Conservation (phyloP, 1,139 yeast species). For the Diutina pseudorugosa region DNA sequence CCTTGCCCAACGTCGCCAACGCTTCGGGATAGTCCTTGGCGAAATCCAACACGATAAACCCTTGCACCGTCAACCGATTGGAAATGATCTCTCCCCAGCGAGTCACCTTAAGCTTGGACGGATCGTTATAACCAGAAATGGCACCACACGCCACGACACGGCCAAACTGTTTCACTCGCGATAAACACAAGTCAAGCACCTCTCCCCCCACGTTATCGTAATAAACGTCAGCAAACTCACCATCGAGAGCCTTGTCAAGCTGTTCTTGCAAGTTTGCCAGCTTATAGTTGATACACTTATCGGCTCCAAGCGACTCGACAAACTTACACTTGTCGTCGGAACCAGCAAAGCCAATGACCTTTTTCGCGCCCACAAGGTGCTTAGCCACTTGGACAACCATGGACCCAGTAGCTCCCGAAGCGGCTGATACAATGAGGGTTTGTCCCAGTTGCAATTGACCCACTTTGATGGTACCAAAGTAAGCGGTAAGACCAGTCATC, state of each 20-base stretch:
- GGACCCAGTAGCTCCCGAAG: conserved; percentile 62
- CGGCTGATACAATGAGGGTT: conserved; percentile 46
- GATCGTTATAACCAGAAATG: conserved; percentile 45
- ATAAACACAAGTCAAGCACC: conserved; percentile 35
- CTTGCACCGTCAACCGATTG: conserved; percentile 35
- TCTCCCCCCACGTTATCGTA: conserved; percentile 59
- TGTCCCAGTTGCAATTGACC: conserved; percentile 24
- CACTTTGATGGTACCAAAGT: conserved; percentile 37
- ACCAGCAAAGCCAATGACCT: conserved; percentile 57
- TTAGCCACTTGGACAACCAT: conserved; percentile 48
- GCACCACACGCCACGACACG: conserved; percentile 50
- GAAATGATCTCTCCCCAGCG: conserved; percentile 33
- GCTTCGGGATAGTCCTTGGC: conserved; percentile 22
- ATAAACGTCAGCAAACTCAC: conserved; percentile 31
- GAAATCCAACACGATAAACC: conserved; percentile 34
- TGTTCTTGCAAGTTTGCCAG: conserved; percentile 30
- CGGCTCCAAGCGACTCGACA: conserved; percentile 47
- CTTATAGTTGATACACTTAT: conserved; percentile 42
- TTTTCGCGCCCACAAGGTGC: conserved; percentile 37
- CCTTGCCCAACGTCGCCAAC: conserved; percentile 18
- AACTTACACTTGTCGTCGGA: conserved; percentile 41
- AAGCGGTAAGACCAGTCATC: conserved; percentile 52
- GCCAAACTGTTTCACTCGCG: conserved; percentile 28
- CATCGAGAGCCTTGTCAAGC: conserved; percentile 29
- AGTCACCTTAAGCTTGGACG: conserved; percentile 18